These are phyloP conservation scores for Fomitopsis betulina DNA, from an alignment of 1,284 basidiomycete species.

Conservation along the genomic window DNA sequence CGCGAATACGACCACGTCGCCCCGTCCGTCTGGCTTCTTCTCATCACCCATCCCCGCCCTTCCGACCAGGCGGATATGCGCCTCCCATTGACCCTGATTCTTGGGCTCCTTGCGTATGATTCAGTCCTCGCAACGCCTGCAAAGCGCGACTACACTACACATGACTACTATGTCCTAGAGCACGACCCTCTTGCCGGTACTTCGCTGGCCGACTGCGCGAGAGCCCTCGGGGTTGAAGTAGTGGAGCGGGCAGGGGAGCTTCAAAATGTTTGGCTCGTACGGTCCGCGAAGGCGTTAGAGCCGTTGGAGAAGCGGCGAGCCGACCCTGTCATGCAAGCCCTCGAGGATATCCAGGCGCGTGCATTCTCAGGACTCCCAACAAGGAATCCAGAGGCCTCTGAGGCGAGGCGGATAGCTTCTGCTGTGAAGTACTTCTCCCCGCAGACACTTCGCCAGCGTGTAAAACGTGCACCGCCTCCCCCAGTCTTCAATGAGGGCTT, in stretches of 20 bases:
- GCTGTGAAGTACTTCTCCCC: slow-evolving; percentile 54
- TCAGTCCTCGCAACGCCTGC: slow-evolving; percentile 32
- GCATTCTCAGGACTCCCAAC: slow-evolving; percentile 24
- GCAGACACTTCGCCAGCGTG: slow-evolving; percentile 59
- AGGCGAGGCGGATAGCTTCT: slow-evolving; percentile 41
- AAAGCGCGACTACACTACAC: slow-evolving; percentile 65
- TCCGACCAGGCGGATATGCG: slow-evolving; percentile 21
- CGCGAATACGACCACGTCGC: not conserved
- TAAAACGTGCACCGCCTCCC: slow-evolving; percentile 68
- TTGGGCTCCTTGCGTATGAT: slow-evolving; percentile 24
- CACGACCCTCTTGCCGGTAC: slow-evolving; percentile 52
- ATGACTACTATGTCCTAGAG: slow-evolving; percentile 90
- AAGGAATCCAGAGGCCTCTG: slow-evolving; percentile 37
- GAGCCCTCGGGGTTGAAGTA: slow-evolving; percentile 74
- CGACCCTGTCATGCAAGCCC: slow-evolving; percentile 52
- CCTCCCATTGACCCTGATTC: slow-evolving; percentile 24
- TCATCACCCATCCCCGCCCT: not conserved
- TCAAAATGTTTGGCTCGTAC: slow-evolving; percentile 81
- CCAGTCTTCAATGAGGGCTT: slow-evolving; percentile 32
- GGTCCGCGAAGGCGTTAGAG: slow-evolving; percentile 39
- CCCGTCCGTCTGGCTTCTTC: not conserved
- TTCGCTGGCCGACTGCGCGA: slow-evolving; percentile 55
- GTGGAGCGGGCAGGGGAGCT: slow-evolving; percentile 90
- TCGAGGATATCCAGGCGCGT: slow-evolving; percentile 40
- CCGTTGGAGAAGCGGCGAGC: slow-evolving; percentile 22